Conservation (phyloP, 2,329 filamentous ascomycete species). For the Calycina herbarum region DNA sequence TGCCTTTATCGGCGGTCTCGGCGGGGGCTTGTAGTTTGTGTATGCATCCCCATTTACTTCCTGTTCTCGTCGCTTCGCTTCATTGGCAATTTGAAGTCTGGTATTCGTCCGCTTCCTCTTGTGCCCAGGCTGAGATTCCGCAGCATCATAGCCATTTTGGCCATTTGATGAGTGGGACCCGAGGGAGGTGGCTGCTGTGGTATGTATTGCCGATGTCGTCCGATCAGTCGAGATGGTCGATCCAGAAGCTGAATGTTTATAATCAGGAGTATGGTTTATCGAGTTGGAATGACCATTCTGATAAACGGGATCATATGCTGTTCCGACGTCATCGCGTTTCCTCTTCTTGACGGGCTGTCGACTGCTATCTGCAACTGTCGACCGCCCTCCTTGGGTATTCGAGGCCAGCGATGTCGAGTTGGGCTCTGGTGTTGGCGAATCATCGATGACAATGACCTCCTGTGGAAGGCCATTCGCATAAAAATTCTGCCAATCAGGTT, state of each 20-base stretch:
- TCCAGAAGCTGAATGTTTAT: slow-evolving; percentile 63
- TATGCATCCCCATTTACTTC: slow-evolving; percentile 71
- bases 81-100: slow-evolving; percentile 77
- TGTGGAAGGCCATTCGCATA: slow-evolving; percentile 82
- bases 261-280: slow-evolving; percentile 69
- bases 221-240: slow-evolving; percentile 81
- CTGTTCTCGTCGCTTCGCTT: slow-evolving; percentile 75
- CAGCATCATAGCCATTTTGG: slow-evolving; percentile 64
- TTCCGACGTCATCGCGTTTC: slow-evolving; percentile 53
- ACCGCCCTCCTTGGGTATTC: slow-evolving; percentile 37
- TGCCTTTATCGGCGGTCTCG: slow-evolving; percentile 87
- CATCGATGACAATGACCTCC: slow-evolving; percentile 80
- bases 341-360: slow-evolving; percentile 74
- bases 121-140: slow-evolving; percentile 69
- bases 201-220: slow-evolving; percentile 77
- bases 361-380: slow-evolving; percentile 39
- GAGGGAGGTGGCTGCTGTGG: slow-evolving; percentile 85
- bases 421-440: slow-evolving; percentile 57
- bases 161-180: slow-evolving; percentile 64
- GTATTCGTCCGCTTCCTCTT: slow-evolving; percentile 82
- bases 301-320: slow-evolving; percentile 68
- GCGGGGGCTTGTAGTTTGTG: slow-evolving; percentile 80
- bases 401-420: slow-evolving; percentile 39
- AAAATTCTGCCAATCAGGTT: slow-evolving; percentile 77
- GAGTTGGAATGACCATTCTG: slow-evolving; percentile 68